Conservation (phyloP, 2,329 filamentous ascomycete genomes). For the Penicillium freii region DNA sequence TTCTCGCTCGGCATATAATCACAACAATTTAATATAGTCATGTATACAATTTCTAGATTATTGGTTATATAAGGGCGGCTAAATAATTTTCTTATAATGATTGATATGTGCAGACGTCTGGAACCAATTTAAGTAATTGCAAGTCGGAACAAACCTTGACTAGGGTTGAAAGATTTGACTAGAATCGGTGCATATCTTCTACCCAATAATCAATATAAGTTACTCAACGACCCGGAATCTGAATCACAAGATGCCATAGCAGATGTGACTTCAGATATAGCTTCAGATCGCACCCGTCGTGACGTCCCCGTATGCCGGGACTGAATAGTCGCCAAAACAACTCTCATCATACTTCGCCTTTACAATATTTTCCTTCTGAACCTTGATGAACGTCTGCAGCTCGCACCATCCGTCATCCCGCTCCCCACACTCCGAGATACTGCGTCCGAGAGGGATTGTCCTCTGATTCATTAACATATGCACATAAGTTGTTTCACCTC, state of each 20-base stretch:
- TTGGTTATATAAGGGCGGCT: too few species aligned
- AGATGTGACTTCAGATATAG: background rate
- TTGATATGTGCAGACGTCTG: background rate
- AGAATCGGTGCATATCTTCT: background rate
- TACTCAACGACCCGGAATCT: background rate
- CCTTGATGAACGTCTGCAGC: slow-evolving; percentile 63
- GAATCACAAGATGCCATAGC: background rate
- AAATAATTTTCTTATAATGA: background rate
- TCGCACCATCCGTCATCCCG: slow-evolving; percentile 77
- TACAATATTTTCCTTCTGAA: slow-evolving; percentile 59
- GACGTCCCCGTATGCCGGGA: background rate
- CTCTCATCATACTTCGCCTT: slow-evolving; percentile 63
- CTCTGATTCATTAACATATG: slow-evolving; percentile 74
- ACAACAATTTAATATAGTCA: background rate
- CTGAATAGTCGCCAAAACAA: slow-evolving; percentile 55
- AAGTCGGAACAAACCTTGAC: background rate
- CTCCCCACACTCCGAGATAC: slow-evolving; percentile 63
- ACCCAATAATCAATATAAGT: background rate
- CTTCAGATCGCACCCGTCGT: background rate
- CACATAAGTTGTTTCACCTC: slow-evolving; percentile 63
- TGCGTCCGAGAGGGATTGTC: slow-evolving; percentile 66
- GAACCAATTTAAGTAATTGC: background rate
- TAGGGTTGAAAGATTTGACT: background rate
- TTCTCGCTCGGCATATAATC: background rate
- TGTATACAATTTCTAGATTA: background rate